Percentiles rank a stretch among this genome's conserved stretches.
These are phyloP conservation scores for Letharia columbiana DNA, from an alignment of 495 filamentous ascomycete genomes.

Conservation along the genomic window DNA sequence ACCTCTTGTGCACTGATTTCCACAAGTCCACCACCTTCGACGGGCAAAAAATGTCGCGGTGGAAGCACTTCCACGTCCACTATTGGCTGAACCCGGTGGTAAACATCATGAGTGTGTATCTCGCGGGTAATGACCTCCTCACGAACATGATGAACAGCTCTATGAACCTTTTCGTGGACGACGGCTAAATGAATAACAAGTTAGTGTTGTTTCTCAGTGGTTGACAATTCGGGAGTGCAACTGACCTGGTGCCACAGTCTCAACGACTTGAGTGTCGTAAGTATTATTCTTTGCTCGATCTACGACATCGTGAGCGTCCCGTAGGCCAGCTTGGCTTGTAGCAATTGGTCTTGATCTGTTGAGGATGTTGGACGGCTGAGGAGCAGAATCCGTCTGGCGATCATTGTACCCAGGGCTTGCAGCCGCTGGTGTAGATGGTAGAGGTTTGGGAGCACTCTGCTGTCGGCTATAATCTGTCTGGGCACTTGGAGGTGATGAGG, in stretches of 20 bases:
- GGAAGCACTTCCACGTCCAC: slow-evolving; percentile 40
- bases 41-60: slow-evolving; percentile 29
- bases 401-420: not conserved
- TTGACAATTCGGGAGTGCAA: not conserved
- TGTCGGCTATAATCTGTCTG: slow-evolving; percentile 8
- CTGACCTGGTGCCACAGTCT: slow-evolving; percentile 28
- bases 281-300: slow-evolving; percentile 21
- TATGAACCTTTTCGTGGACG: slow-evolving; percentile 43
- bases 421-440: slow-evolving; percentile 9
- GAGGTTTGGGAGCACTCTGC: slow-evolving; percentile 8
- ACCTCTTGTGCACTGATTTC: slow-evolving; percentile 27
- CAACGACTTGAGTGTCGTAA: slow-evolving; percentile 25
- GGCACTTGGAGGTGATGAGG: not conserved
- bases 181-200: slow-evolving; percentile 35
- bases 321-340: slow-evolving; percentile 6
- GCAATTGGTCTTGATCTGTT: not conserved
- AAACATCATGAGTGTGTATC: slow-evolving; percentile 47
- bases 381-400: slow-evolving; percentile 11
- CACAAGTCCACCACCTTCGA: slow-evolving; percentile 28
- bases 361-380: slow-evolving; percentile 8
- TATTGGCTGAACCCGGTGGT: slow-evolving; percentile 45
- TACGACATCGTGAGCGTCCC: slow-evolving; percentile 20
- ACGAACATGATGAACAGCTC: slow-evolving; percentile 37
- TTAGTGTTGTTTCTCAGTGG: not conserved
- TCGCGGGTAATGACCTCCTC: slow-evolving; percentile 47